Evolutionary conservation across 169 alveolate species (phyloP), one percentile per base, ranked within the genome.

Genomic region (Eimeria mitis): DNA sequence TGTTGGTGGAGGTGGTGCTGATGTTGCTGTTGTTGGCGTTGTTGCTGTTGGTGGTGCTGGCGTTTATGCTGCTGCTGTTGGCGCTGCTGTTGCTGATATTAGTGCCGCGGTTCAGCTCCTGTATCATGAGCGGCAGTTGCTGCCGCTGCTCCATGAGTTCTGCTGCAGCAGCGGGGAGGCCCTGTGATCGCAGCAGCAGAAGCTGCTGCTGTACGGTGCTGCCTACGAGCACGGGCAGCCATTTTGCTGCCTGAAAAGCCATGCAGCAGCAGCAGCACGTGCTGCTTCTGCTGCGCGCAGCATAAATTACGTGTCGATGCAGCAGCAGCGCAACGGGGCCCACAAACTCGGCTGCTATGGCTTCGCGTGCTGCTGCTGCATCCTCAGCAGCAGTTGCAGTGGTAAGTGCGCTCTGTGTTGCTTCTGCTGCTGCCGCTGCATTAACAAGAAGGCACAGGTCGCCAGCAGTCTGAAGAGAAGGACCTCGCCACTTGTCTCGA

Each of bases 241-340:
- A 83, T 19, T 83, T 83, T 54, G 70, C 90, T 56, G 90, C 90
- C 31, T n/a, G 73, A 16, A 83, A 40, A 16, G 42, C 61, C 75
- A 56, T 83, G 73, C 75, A 83, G 90, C 90, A 83, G 75, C 90
- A 83, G 90, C 90, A 83, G 90, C 90, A 49, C 34, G 59, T 54
- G 75, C 75, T 83, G 52, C 90, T 83, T 75, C 90, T 83, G 90
- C 70, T 49, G 73, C 90, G 44, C 19, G 76, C 76, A 31, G 73
- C 56, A 11, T 52, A 49, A 19, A 56, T 31, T 7, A 34, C 90
- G 90, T 83, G 90, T 54, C 23, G 44, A 40, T 83, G 90, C 76
- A 83, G 90, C 76, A 83, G 73, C 75, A 83, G 37, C 7, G 90
- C 70, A n/a, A 83, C 73, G 25, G 75, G 73, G 11, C 71, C 49